Evolutionary conservation across 2,329 filamentous ascomycete genomes (phyloP).

Genomic region (Penicillium sp.): DNA sequence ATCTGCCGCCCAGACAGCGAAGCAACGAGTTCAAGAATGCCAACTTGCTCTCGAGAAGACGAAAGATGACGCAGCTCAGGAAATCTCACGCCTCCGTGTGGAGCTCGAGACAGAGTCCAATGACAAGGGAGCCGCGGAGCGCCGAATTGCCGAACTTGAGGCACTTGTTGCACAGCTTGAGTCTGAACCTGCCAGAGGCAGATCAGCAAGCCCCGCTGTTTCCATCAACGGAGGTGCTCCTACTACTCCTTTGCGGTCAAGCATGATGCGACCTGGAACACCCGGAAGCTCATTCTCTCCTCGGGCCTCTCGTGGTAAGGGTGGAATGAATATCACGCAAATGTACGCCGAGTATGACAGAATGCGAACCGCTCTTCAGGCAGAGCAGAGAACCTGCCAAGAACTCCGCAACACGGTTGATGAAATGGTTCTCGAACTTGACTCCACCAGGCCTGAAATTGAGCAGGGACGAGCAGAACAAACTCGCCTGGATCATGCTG

Average conservation of each 20-base stretch:
- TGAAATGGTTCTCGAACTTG: slow-evolving; percentile 79
- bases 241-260: slow-evolving; percentile 50
- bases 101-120: slow-evolving; percentile 57
- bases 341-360: slow-evolving; percentile 63
- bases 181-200: slow-evolving; percentile 48
- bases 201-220: slow-evolving; percentile 55
- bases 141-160: slow-evolving; percentile 64
- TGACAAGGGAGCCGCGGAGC: slow-evolving; percentile 62
- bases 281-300: slow-evolving; percentile 54
- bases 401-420: slow-evolving; percentile 76
- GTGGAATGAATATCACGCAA: slow-evolving; percentile 60
- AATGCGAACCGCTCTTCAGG: slow-evolving; percentile 67
- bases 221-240: slow-evolving; percentile 50
- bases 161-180: slow-evolving; percentile 61
- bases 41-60: slow-evolving; percentile 57
- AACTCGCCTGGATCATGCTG: slow-evolving; percentile 73
- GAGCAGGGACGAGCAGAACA: slow-evolving; percentile 81
- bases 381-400: slow-evolving; percentile 70
- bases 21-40: slow-evolving; percentile 59
- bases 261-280: slow-evolving; percentile 36
- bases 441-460: slow-evolving; percentile 82
- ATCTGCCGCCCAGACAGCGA: slow-evolving; percentile 59
- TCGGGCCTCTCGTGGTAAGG: slow-evolving; percentile 53
- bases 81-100: slow-evolving; percentile 54
- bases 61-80: slow-evolving; percentile 62